Evolutionary conservation across 805 yeast genomes (phyloP).

Genomic region (Candida oleophila): DNA sequence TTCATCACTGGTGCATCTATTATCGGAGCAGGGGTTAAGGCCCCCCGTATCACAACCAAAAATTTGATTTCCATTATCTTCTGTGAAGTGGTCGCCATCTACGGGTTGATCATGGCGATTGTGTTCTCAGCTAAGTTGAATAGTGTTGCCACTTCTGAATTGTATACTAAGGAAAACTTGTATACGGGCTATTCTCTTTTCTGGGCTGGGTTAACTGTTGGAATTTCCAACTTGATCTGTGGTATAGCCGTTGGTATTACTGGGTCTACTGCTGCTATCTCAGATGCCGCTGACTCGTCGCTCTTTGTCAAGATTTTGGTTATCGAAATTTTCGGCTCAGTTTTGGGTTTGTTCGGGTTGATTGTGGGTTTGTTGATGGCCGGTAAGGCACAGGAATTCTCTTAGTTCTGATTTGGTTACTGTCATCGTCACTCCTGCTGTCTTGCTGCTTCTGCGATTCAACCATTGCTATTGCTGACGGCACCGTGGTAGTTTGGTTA

Average conservation of each 20-base stretch:
- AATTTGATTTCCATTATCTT: slow-evolving; percentile 94
- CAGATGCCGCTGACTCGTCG: slow-evolving; percentile 96
- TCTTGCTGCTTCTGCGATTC: background rate
- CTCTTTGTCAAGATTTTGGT: slow-evolving; percentile 94
- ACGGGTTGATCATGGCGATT: slow-evolving; percentile 96
- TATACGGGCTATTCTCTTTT: slow-evolving; percentile 94
- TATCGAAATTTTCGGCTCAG: slow-evolving; percentile 96
- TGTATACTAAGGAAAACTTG: slow-evolving; percentile 78
- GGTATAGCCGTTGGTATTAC: slow-evolving; percentile 97
- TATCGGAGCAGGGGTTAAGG: slow-evolving; percentile 96
- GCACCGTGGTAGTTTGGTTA: too few relatives aligned
- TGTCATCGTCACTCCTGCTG: background rate
- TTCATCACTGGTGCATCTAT: slow-evolving; percentile 93
- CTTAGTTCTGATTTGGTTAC: too few relatives aligned
- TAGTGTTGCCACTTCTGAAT: slow-evolving; percentile 58
- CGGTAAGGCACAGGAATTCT: slow-evolving; percentile 87
- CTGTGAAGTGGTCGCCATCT: slow-evolving; percentile 98
- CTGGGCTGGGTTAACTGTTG: slow-evolving; percentile 98
- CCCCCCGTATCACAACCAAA: slow-evolving; percentile 96
- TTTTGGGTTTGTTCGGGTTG: slow-evolving; percentile 91
- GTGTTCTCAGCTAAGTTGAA: slow-evolving; percentile 89
- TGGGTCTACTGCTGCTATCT: slow-evolving; percentile 97
- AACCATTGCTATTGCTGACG: background rate
- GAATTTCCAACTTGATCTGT: slow-evolving; percentile 88
- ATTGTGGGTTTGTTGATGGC: slow-evolving; percentile 98